Base-by-base conservation (phyloP, 108 stramenopile species). In the Cyclotella distinguenda region DNA sequence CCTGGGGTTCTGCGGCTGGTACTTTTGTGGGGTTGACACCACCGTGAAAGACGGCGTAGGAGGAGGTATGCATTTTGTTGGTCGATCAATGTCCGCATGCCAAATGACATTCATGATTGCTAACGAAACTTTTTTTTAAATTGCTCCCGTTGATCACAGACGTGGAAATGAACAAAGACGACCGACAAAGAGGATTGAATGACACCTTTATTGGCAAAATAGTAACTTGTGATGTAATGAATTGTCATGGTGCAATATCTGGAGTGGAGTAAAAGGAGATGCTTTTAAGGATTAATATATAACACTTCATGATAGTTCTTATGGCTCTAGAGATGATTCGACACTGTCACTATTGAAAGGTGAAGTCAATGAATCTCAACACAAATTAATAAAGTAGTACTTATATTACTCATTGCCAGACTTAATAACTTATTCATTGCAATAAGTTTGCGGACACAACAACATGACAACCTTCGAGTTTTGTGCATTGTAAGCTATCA, bases 21-120 rank as follows among this genome's bases (percentile, higher is more conserved):
- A 74, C 56, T 50, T 74, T 19, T 74, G 73, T 54, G 73, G 73
- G 23, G 12, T 52, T 7, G 65, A 66, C 10, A 66, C 65, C 0
- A 66, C 55, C 6, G 13, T 16, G 13, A 42, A 57, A 46, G 55
- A 68, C 6, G 51, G 18, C 16, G 31, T 12, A 10, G 12, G 12
- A 38, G 18, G 27, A 53, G 30, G 21, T 27, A 32, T 53, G 12
- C 12, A 18, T 53, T 28, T 31, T 25, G 11, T 1, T 53, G 30
- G 51, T 5, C 8, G 11, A 32, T 12, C 27, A 30, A 2, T 53
- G 51, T 22, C 21, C 21, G 3, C 6, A 19, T 1, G 16, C 16
- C 9, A 21, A 3, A 22, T 1, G 21, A 21, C 18, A 13, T 3
- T 12, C 8, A 31, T 32, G 6, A 28, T 28, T 31, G 32, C 12